Evolutionary conservation across 441 rosid genomes (phyloP), one percentile per base, ranked within the genome.

Genomic region (Croton laevigatus): DNA sequence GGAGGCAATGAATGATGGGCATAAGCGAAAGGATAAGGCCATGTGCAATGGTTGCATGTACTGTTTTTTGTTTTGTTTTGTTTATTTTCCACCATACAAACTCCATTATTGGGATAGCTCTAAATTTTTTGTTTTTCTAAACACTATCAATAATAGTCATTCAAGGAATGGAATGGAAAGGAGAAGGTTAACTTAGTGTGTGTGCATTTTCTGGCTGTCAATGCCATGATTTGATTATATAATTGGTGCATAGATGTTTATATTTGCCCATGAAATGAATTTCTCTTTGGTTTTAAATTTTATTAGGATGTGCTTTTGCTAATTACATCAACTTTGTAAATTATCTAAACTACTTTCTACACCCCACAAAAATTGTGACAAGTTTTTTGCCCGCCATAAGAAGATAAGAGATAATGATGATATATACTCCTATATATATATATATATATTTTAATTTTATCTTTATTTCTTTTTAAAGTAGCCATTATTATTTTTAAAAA

Each of bases 1-100:
- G 75, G 73, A 40, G 72, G 66, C 76, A 71, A 49, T 4, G 60
- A 58, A 75, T 53, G 64, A 55, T 2, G 81, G 80, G 75, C 82
- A 70, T 70, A 63, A 63, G 61, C 20, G 73, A 71, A 32, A 70
- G 36, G 83, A 80, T 74, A 20, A 71, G 77, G 76, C 61, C 85
- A 80, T 79, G 89, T 82, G 86, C 51, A 27, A 27, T 27, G 32
- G 32, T 27, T 27, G 32, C 44, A 59, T 72, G 46, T 55, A 46
- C 22, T 55, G 16, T 55, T n/a, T n/a, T 62, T 46, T 32, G 14
- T 7, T 3, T 40, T 62, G n/a, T 64, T 49, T 42, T 55, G 67
- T 57, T 70, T 58, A n/a, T 27, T 65, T 36, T 46, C 48, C 16
- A 6, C 72, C 72, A 34, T 58, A 34, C 34, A 58, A 49, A 45